Percentiles rank a stretch among this genome's conserved stretches.
Evolutionary conservation across 768 basidiomycete genomes (phyloP).

Genomic region (Chalciporus chontae): DNA sequence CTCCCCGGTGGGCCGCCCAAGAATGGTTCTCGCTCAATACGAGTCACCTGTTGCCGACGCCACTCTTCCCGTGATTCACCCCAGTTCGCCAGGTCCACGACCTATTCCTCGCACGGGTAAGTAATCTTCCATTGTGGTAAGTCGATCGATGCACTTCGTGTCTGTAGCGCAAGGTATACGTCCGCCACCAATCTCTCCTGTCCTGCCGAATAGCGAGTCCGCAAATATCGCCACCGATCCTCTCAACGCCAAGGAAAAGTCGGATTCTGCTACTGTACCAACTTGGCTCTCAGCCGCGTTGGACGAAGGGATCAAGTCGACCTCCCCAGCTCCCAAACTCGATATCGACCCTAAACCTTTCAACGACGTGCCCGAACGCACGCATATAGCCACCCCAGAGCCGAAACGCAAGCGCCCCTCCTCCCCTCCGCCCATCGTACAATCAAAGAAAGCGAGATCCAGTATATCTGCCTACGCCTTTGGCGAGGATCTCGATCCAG

Average conservation of each 20-base stretch:
- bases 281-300: conserved; percentile 7
- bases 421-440: conserved; percentile 1
- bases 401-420: conserved; percentile 3
- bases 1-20: background rate
- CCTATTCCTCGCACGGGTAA: conserved; percentile 13
- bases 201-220: background rate
- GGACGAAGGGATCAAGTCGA: background rate
- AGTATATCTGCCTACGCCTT: conserved; percentile 16
- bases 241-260: background rate
- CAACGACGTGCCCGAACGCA: background rate
- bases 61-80: background rate
- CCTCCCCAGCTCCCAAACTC: background rate
- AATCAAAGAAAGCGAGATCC: background rate
- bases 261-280: background rate
- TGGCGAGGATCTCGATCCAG: conserved; percentile 18
- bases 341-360: background rate
- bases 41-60: too few species aligned
- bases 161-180: conserved; percentile 5
- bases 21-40: background rate
- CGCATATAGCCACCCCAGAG: conserved; percentile 9
- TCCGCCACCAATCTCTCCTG: background rate
- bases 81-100: conserved; percentile 10
- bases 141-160: conserved; percentile 5
- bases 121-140: conserved; percentile 1
- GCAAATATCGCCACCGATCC: background rate